Evolutionary conservation across 202 grass and related monocot genomes (phyloP).

Genomic region (Miscanthus sacchariflorus): DNA sequence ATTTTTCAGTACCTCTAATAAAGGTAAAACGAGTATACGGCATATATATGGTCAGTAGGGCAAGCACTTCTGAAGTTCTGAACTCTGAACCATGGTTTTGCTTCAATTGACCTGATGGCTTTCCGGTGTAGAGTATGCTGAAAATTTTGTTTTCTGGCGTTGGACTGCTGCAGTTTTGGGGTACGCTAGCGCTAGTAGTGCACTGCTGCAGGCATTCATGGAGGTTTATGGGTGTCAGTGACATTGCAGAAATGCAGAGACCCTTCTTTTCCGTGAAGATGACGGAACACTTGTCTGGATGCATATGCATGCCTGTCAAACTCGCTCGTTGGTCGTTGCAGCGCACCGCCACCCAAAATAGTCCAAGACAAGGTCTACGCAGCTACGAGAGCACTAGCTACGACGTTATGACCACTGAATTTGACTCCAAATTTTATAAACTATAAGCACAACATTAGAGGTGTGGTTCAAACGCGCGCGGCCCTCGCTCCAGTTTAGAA

Average conservation of each 20-base stretch:
- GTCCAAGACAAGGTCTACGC: not conserved
- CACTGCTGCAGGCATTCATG: not conserved
- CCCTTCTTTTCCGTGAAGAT: conserved; percentile 9
- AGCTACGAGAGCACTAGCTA: not conserved
- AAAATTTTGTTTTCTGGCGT: not conserved
- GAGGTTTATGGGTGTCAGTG: conserved; percentile 26
- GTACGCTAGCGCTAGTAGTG: not conserved
- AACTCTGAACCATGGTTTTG: not conserved
- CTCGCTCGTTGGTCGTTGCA: not conserved
- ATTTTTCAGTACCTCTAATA: not conserved
- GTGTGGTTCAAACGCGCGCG: conserved; percentile 3
- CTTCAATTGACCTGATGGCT: not conserved
- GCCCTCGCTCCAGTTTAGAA: not conserved
- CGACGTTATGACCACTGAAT: conserved; percentile 27
- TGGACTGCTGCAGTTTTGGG: not conserved
- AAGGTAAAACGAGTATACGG: not conserved
- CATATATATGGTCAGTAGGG: not conserved
- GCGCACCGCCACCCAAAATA: not conserved
- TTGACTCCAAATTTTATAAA: conserved; percentile 20
- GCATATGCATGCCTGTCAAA: not conserved
- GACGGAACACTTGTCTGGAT: not conserved
- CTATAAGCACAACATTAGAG: too few relatives aligned
- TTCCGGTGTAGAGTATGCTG: not conserved
- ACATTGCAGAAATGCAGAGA: not conserved
- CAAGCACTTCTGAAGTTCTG: not conserved